phyloP scores from a whole-genome alignment of 768 basidiomycete genomes.

The Suillus tomentosus region DNA sequence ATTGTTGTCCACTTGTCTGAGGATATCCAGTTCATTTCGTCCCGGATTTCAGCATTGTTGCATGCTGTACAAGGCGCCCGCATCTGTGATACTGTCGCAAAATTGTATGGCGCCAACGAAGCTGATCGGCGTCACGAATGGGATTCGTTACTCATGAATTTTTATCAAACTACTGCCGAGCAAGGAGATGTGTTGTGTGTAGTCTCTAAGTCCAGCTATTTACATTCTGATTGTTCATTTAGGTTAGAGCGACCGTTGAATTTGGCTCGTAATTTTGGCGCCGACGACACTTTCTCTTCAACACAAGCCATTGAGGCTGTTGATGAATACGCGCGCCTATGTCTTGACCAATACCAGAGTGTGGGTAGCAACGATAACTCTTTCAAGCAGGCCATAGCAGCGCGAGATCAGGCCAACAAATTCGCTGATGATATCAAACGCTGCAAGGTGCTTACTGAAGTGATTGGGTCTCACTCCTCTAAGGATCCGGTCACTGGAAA shows the following conservation, averaged over 20 bases:
- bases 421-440: neutral
- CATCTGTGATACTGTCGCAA: neutral
- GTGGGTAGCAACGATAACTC: too few relatives aligned
- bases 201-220: neutral
- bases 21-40: neutral
- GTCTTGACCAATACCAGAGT: too few relatives aligned
- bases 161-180: neutral
- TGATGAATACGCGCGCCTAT: too few relatives aligned
- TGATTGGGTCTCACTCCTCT: neutral
- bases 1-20: neutral
- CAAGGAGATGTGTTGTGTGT: neutral
- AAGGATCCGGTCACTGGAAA: neutral
- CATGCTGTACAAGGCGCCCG: neutral
- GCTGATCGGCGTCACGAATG: slow-evolving; percentile 1
- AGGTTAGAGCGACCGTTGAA: neutral
- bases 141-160: slow-evolving; percentile 1
- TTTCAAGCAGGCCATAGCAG: neutral
- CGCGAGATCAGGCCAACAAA: neutral
- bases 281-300: neutral
- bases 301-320: neutral
- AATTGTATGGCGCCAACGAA: neutral
- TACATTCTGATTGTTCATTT: neutral
- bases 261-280: neutral
- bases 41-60: neutral
- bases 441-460: neutral